These are phyloP conservation scores for Tylopilus intermedius DNA, from an alignment of 768 basidiomycete species.

Conservation along the genomic window DNA sequence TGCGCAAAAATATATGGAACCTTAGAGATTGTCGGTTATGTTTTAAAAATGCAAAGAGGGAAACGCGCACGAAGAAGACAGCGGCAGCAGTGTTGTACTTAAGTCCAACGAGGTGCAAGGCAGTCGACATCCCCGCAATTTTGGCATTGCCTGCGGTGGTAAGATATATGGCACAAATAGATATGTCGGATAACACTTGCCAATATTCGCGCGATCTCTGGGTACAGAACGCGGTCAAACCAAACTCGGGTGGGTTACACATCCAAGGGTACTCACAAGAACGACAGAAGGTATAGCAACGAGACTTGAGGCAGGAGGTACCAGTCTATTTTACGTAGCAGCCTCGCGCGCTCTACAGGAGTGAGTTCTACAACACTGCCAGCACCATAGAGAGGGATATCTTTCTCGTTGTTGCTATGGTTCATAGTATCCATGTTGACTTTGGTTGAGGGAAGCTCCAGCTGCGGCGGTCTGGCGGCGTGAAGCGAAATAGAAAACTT, in stretches of 20 bases:
- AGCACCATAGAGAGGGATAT: neutral
- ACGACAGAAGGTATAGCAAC: conserved; percentile 41
- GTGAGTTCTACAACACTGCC: conserved; percentile 3
- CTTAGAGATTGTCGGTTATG: conserved; percentile 14
- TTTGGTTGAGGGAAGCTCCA: conserved; percentile 1
- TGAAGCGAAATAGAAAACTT: neutral
- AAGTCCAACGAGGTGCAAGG: conserved; percentile 32
- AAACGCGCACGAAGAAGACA: conserved; percentile 31
- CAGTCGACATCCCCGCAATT: conserved; percentile 42
- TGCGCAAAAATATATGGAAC: conserved; percentile 33
- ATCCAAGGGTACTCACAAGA: conserved; percentile 33
- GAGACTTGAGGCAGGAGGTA: conserved; percentile 43
- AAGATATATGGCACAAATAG: neutral
- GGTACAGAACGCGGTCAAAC: neutral
- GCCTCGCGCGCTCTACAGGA: conserved; percentile 20
- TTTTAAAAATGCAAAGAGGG: neutral
- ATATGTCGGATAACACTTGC: conserved; percentile 19
- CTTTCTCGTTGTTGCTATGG: conserved; percentile 11
- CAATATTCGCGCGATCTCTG: conserved; percentile 45
- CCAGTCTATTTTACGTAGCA: conserved; percentile 40
- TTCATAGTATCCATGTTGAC: neutral
- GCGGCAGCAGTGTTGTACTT: conserved; percentile 36
- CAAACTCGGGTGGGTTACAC: no score
- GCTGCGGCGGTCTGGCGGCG: neutral
- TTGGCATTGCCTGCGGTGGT: conserved; percentile 34